Evolutionary conservation across 495 filamentous ascomycete genomes (phyloP), one percentile per base, ranked within the genome.

Genomic region (Talaromyces nanjingensis): DNA sequence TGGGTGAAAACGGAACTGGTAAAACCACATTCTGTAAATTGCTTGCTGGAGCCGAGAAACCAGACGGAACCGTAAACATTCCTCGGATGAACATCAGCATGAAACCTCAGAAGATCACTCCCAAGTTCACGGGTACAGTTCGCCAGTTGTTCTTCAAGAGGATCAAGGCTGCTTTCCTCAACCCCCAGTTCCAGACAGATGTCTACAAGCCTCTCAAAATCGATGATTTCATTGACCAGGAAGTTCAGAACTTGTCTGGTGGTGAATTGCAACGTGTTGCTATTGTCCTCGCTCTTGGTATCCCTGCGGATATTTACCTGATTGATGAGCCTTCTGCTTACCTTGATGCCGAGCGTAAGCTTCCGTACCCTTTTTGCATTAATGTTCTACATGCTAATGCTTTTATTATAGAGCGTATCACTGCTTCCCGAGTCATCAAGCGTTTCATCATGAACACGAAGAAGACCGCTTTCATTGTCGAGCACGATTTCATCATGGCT

Each of bases 401-500:
- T 20, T 2, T 14, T 9, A 2, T 54, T 33, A 54, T 16, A 62
- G 60, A 98, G 79, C 93, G 94, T 90, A 97, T 98, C 68, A 86
- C 98, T 64, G 94, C 93, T 65, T 89, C 92, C 57, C 86, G 93
- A 71, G 94, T 98, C 69, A 98, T 98, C 81, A 98, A 98, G 82
- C 89, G 94, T 65, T 98, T 97, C 84, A 97, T 98, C 70, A 98
- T 98, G 94, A 93, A 98, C 82, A 86, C 91, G 63, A 98, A 98
- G 88, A 98, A 98, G 84, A 98, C 94, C 1, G 94, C 96, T 39
- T 98, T 98, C 75, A 86, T 98, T 66, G 94, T 98, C 69, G 94
- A 98, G 86, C 94, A 98, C 89, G 96, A 98, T 86, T 98, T 98
- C 81, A 98, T 97, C 81, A 98, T 98, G 94, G 92, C 92, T 31